phyloP scores from a whole-genome alignment of 2,329 filamentous ascomycete genomes.

The Colletotrichum falcatum region DNA sequence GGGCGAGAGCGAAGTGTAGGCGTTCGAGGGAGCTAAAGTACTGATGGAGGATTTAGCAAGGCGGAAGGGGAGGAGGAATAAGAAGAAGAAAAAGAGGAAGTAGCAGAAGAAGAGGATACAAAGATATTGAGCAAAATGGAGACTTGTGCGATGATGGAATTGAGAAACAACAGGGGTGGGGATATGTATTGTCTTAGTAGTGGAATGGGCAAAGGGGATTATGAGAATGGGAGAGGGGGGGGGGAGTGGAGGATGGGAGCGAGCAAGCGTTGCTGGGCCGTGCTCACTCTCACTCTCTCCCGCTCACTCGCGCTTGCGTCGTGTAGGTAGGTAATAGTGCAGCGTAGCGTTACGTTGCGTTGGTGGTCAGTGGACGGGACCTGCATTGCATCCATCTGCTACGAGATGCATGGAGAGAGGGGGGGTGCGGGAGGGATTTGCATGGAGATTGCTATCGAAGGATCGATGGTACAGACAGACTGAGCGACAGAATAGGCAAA shows the following conservation, averaged over 20 bases:
- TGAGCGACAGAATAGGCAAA: too few species aligned
- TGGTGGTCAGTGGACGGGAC: slow-evolving; percentile 19
- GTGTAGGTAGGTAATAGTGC: too few species aligned
- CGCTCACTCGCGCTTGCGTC: slow-evolving; percentile 13
- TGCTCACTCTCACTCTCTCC: background rate
- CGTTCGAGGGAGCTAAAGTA: slow-evolving; percentile 81
- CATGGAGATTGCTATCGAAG: background rate
- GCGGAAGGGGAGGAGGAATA: background rate
- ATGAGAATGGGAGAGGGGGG: slow-evolving; percentile 2
- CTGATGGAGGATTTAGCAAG: slow-evolving; percentile 53
- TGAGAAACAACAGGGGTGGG: slow-evolving; percentile 45
- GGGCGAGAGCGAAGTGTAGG: slow-evolving; percentile 63
- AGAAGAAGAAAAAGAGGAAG: too few species aligned
- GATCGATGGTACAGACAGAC: background rate
- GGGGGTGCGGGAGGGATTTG: too few species aligned
- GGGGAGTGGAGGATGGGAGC: background rate
- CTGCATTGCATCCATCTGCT: slow-evolving; percentile 30
- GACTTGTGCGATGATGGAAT: slow-evolving; percentile 27
- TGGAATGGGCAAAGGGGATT: slow-evolving; percentile 48
- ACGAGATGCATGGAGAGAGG: slow-evolving; percentile 29
- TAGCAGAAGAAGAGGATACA: slow-evolving; percentile 16
- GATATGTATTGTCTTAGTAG: slow-evolving; percentile 55
- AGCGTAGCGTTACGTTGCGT: slow-evolving; percentile 20
- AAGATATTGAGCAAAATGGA: slow-evolving; percentile 18
- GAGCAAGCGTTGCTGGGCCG: slow-evolving; percentile 23